phyloP scores from a whole-genome alignment of 164 flowering plant genomes.

The Paratinospora sagittata region DNA sequence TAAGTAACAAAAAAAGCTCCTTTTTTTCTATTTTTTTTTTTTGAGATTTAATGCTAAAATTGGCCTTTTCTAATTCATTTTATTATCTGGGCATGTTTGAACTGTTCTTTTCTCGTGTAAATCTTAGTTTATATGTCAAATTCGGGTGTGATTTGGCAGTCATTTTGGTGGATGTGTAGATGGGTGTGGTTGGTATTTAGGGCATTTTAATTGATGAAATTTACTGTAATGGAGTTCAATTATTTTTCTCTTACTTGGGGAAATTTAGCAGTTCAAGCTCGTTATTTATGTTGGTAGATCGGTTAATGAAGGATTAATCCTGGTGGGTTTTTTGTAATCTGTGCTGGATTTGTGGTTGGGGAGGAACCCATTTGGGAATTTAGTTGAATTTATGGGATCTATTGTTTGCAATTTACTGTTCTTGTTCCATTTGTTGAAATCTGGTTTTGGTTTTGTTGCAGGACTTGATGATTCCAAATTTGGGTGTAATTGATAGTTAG shows the following conservation, averaged over 20 bases:
- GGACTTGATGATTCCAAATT: background rate
- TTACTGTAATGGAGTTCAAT: background rate
- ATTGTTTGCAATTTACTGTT: background rate
- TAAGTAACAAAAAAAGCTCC: background rate
- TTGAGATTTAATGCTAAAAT: background rate
- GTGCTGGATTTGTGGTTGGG: background rate
- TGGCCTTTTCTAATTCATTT: background rate
- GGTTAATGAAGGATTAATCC: background rate
- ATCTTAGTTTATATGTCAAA: background rate
- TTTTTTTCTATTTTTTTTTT: background rate
- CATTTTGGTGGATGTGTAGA: background rate
- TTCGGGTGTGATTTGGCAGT: background rate
- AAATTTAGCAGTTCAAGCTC: background rate
- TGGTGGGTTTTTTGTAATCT: background rate
- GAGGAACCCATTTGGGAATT: constrained; percentile 4
- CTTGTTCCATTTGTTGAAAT: background rate
- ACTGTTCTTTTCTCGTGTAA: background rate
- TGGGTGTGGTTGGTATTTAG: background rate
- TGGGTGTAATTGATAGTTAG: background rate
- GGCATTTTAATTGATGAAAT: background rate
- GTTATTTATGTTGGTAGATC: background rate
- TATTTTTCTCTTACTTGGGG: background rate
- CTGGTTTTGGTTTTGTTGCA: background rate
- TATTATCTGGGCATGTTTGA: background rate
- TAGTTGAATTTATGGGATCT: constrained; percentile 1